Conservation (phyloP, 1,284 basidiomycete species). For the Takashimella koratensis region DNA sequence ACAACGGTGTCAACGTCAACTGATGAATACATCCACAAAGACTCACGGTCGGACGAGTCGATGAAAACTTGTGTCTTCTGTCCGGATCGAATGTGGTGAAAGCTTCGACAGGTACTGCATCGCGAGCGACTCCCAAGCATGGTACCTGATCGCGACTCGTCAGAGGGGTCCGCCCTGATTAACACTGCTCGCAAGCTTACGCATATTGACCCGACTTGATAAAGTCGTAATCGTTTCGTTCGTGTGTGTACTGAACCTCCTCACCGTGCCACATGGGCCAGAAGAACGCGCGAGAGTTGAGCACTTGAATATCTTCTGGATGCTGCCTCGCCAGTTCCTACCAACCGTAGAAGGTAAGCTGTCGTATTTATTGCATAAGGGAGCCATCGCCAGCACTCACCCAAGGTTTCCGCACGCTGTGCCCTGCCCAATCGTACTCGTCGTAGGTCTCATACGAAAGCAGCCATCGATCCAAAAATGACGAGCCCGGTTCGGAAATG, state of each 20-base stretch:
- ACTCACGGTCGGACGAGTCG: slow-evolving; percentile 45
- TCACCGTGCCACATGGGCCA: slow-evolving; percentile 52
- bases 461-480: slow-evolving; percentile 51
- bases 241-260: slow-evolving; percentile 42
- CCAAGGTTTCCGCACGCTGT: slow-evolving; percentile 49
- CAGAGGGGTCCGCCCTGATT: background rate
- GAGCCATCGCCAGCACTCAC: slow-evolving; percentile 15
- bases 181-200: slow-evolving; percentile 19
- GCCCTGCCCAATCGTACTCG: slow-evolving; percentile 46
- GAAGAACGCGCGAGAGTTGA: slow-evolving; percentile 52
- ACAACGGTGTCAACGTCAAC: background rate
- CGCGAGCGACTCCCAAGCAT: slow-evolving; percentile 50
- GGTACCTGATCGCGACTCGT: no score
- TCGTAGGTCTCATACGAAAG: slow-evolving; percentile 49
- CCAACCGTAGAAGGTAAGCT: background rate
- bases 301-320: slow-evolving; percentile 51
- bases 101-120: slow-evolving; percentile 43
- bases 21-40: background rate
- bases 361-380: no score
- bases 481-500: slow-evolving; percentile 45
- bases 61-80: slow-evolving; percentile 46
- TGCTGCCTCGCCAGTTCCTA: slow-evolving; percentile 47
- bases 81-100: slow-evolving; percentile 36
- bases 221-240: slow-evolving; percentile 42
- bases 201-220: slow-evolving; percentile 42